phyloP scores from a whole-genome alignment of 768 basidiomycete species.

The Solioccasus polychromus region DNA sequence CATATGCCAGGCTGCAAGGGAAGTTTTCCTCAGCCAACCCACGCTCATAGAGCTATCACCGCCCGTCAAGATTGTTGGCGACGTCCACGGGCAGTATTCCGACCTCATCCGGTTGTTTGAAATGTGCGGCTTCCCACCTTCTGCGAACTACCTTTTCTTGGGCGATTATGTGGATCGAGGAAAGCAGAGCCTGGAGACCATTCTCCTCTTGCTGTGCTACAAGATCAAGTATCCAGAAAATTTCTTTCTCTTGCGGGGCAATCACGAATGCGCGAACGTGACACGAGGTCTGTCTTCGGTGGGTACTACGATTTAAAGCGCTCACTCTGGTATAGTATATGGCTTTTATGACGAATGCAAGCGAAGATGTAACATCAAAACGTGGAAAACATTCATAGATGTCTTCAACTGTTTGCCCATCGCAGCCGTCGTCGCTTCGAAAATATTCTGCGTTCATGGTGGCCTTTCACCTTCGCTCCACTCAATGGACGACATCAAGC shows the following conservation, averaged over 20 bases:
- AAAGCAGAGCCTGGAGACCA: constrained; percentile 97
- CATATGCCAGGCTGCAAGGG: constrained; percentile 92
- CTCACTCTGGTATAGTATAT: constrained; percentile 62
- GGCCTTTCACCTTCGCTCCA: constrained; percentile 91
- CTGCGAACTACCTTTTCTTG: constrained; percentile 96
- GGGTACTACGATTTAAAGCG: constrained; percentile 9
- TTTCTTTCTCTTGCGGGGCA: constrained; percentile 96
- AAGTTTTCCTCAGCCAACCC: constrained; percentile 94
- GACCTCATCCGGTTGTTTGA: constrained; percentile 98
- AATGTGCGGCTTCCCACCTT: constrained; percentile 99
- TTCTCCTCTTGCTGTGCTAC: constrained; percentile 94
- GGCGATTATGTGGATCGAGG: constrained; percentile 99
- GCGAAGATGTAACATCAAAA: constrained; percentile 98
- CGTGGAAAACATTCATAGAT: constrained; percentile 99
- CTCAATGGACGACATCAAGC: constrained; percentile 98
- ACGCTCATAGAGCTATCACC: constrained; percentile 96
- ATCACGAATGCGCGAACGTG: constrained; percentile 99
- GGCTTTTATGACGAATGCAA: constrained; percentile 99
- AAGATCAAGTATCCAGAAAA: constrained; percentile 99
- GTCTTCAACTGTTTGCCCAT: constrained; percentile 99
- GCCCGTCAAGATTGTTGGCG: constrained; percentile 98
- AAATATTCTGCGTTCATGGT: constrained; percentile 99
- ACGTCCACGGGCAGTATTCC: constrained; percentile 98
- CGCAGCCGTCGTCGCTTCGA: constrained; percentile 96
- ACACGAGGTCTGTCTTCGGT: constrained; percentile 73